phyloP scores from a whole-genome alignment of 352 stramenopile species.

The Phytophthora aleatoria region DNA sequence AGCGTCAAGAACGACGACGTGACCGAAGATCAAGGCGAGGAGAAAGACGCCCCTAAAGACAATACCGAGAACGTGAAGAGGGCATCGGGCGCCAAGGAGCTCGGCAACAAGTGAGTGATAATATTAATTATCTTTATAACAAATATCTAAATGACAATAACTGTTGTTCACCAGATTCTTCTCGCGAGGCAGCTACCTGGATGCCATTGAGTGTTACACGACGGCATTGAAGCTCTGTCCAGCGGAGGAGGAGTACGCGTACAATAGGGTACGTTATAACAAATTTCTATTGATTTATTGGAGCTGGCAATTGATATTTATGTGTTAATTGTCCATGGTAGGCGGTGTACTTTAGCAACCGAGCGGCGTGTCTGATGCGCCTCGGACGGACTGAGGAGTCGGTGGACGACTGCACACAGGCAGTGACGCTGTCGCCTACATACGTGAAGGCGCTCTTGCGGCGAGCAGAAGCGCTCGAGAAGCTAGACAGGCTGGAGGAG shows the following conservation, averaged over 20 bases:
- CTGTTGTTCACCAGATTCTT: conserved; percentile 55
- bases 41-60: conserved; percentile 28
- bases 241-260: conserved; percentile 72
- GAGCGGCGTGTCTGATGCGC: conserved; percentile 74
- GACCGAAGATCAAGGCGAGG: conserved; percentile 29
- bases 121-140: not conserved
- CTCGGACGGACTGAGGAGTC: conserved; percentile 85
- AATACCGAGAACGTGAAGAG: conserved; percentile 56
- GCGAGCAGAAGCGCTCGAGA: conserved; percentile 92
- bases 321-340: conserved; percentile 21
- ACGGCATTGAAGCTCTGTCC: conserved; percentile 82
- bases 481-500: conserved; percentile 93
- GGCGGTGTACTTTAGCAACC: conserved; percentile 90
- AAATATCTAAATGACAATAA: too few species aligned
- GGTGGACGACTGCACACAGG: conserved; percentile 94
- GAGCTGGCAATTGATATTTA: not conserved
- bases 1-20: conserved; percentile 32
- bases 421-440: conserved; percentile 93
- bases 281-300: not conserved
- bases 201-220: conserved; percentile 88
- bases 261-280: conserved; percentile 59
- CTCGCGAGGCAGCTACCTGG: conserved; percentile 64
- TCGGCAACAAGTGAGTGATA: conserved; percentile 78
- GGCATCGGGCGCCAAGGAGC: conserved; percentile 76
- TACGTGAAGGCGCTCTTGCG: conserved; percentile 97